Percentiles rank a stretch among this genome's conserved stretches.
These are phyloP conservation scores for Penicillium sp. DNA, from an alignment of 2,329 filamentous ascomycete genomes.

Conservation along the genomic window DNA sequence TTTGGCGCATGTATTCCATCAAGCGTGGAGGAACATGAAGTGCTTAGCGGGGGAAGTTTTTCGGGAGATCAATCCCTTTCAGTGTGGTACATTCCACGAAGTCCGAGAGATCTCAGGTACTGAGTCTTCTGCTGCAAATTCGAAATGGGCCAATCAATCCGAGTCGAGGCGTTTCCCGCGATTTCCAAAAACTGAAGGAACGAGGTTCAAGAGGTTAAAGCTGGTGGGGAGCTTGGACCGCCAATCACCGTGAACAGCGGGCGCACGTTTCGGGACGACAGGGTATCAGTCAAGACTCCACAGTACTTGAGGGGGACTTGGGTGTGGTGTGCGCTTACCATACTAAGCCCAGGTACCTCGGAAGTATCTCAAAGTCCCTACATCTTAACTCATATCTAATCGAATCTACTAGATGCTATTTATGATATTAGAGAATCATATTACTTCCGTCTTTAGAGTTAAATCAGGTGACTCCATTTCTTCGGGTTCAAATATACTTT, in stretches of 20 bases:
- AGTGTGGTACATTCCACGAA: neutral
- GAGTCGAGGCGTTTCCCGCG: neutral
- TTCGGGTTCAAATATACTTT: neutral
- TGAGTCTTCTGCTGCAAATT: neutral
- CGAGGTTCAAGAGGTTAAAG: conserved; percentile 6
- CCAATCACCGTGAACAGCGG: conserved; percentile 22
- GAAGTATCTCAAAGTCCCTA: too few species aligned
- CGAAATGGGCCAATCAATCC: neutral
- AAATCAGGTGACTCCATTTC: conserved; percentile 2
- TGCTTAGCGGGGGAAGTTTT: neutral
- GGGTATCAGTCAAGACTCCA: neutral
- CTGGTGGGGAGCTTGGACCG: conserved; percentile 20
- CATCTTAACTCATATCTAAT: too few species aligned
- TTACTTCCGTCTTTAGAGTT: too few species aligned
- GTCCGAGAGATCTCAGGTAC: neutral
- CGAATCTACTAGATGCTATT: too few species aligned
- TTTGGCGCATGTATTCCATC: neutral
- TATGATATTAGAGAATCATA: too few species aligned
- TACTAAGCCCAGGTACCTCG: neutral
- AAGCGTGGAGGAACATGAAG: neutral
- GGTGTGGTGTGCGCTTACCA: neutral
- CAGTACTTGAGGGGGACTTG: neutral
- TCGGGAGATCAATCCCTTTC: neutral
- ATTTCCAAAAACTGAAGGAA: conserved; percentile 1
- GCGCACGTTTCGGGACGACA: conserved; percentile 19